Evolutionary conservation across 768 basidiomycete genomes (phyloP), one percentile per base, ranked within the genome.

Genomic region (Psilocybe sp.): DNA sequence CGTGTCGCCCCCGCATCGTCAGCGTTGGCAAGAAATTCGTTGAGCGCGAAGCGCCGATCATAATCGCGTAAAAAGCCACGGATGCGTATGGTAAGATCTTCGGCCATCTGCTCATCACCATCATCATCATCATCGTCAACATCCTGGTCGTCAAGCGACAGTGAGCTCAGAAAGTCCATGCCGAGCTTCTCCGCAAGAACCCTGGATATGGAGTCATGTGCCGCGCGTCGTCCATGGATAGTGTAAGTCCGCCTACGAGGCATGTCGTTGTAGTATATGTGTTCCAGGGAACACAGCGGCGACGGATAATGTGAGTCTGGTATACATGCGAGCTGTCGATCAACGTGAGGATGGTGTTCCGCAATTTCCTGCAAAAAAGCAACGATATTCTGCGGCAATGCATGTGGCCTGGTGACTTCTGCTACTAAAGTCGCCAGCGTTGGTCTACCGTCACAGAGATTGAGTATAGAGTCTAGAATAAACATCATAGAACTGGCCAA

Each of bases 21-120:
- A 0, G 79, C 79, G 51, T 81, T 81, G 1, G 79, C 79, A 14
- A 80, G 49, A 50, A 79, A 78, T 54, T 81, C 79, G 18, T 68
- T 71, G 44, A 76, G 14, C 0, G 59, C 59, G 36, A 55, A 60
- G 6, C 23, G 35, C 28, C 49, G 49, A 35, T 60, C 59, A 39
- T 58, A 52, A n/a, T 56, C 59, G 5, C 48, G 40, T 4, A 60
- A 32, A 16, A 60, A 53, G 13, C 54, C 45, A 7, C 33, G n/a
- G 33, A 60, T 60, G 7, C 53, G 45, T n/a, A 8, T 32, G 6
- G 43, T 40, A 13, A 60, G 43, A 23, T 58, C 59, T 35, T 52
- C 56, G 1, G 45, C 49, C 59, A 60, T 60, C 32, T 60, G 56
- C 28, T 51, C 52, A 13, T 57, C 57, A 7, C 49, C 52, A 9